Evolutionary conservation across 129 eudicot genomes (phyloP), one percentile per base, ranked within the genome.

Genomic region (Glebionis coronaria): DNA sequence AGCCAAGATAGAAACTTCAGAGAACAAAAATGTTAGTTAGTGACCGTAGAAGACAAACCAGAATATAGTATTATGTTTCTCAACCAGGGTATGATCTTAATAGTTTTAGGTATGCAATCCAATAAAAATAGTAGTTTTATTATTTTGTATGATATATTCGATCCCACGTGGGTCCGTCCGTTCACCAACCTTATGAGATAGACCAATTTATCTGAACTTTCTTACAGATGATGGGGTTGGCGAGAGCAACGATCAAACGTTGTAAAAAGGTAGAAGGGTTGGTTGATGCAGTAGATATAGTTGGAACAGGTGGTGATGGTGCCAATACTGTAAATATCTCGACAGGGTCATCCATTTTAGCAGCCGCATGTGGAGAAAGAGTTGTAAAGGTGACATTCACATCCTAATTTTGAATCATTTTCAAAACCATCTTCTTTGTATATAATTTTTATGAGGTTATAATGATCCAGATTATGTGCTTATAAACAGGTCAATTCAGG

Each of bases 251-350:
- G 88, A 72, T 86, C 72, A 86, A 83, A 44, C 86, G 78, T n/a
- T 77, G 86, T 44, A 78, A 27, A 76, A 83, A 76, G 55, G 88
- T 86, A 60, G 88, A 86, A 63, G 88, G 93, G 2, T 80, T 85
- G 82, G 75, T 61, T 71, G 85, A 80, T 55, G 85, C 73, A 2
- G 88, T 85, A 18, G 93, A 86, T 64, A 86, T 86, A 61, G 93
- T 86, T 71, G 93, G 93, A 56, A 86, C 93, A 0, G 88, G 93
- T n/a, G 93, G 93, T 64, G 93, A 86, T 58, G 93, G 93, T 52
- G 93, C 93, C 61, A 86, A 86, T 51, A 86, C 88, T 2, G 93
- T 86, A 69, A 86, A 86, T 60, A 86, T 86, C 14, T 86, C 93
- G 13, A 86, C 93, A 13, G 93, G 93, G 27, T 86, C 93, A 67